phyloP scores from a whole-genome alignment of 23 red algal species.

The Cyanidiococcus yangmingshanensis region DNA sequence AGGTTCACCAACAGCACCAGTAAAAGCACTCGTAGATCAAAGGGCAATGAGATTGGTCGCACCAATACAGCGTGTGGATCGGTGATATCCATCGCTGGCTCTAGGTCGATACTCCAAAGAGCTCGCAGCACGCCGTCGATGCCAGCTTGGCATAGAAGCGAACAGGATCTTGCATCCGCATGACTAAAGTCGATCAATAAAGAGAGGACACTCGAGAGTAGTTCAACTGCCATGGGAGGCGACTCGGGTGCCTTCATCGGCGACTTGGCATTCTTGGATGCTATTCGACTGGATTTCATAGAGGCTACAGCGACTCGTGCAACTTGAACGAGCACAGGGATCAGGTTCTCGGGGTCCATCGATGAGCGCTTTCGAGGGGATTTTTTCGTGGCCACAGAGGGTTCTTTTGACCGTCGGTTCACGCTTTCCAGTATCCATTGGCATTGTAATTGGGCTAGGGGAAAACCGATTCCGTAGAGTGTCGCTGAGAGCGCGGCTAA shows the following conservation, averaged over 20 bases:
- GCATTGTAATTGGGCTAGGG: no score
- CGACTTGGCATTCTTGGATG: no score
- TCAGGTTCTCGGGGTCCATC: no score
- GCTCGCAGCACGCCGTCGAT: background rate
- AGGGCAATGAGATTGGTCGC: background rate
- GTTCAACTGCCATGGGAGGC: background rate
- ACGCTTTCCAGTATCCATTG: no score
- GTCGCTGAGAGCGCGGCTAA: background rate
- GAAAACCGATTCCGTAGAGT: background rate
- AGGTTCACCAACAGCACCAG: background rate
- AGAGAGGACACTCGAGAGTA: background rate
- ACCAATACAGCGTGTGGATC: background rate
- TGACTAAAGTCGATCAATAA: background rate
- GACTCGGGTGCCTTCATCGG: no score
- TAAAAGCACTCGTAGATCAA: background rate
- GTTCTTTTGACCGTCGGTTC: no score
- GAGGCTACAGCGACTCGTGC: background rate
- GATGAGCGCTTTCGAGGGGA: no score
- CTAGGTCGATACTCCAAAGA: background rate
- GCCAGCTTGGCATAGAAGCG: background rate
- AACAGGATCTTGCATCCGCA: background rate
- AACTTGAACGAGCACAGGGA: background rate
- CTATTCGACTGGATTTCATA: background rate
- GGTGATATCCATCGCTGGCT: background rate
- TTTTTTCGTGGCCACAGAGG: no score